phyloP scores from a whole-genome alignment of 768 basidiomycete genomes.

The Cystoderma amianthinum region DNA sequence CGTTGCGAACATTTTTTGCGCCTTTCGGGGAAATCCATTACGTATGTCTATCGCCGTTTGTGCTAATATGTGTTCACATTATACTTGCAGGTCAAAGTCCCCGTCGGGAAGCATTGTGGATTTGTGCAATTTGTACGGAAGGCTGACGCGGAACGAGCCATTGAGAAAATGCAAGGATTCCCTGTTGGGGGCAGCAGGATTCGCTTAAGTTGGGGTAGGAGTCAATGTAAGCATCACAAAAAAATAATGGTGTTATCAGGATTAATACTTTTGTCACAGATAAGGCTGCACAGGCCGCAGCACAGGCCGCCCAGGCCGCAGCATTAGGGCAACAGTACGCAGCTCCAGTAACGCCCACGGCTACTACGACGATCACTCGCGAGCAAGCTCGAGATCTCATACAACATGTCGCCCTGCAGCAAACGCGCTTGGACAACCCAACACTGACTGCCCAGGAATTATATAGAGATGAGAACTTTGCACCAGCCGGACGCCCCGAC shows the following conservation, averaged over 20 bases:
- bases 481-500: background rate
- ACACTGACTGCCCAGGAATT: background rate
- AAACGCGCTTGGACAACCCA: slow-evolving; percentile 25
- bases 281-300: slow-evolving; percentile 88
- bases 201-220: slow-evolving; percentile 88
- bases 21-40: slow-evolving; percentile 95
- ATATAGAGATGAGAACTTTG: background rate
- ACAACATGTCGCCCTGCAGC: slow-evolving; percentile 45
- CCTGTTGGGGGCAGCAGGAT: slow-evolving; percentile 90
- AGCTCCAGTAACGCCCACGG: slow-evolving; percentile 11
- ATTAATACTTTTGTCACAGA: slow-evolving; percentile 32
- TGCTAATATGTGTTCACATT: background rate
- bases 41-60: slow-evolving; percentile 35
- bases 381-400: slow-evolving; percentile 61
- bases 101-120: slow-evolving; percentile 91
- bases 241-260: slow-evolving; percentile 4
- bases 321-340: slow-evolving; percentile 46
- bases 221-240: slow-evolving; percentile 66
- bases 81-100: slow-evolving; percentile 78
- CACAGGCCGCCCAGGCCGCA: slow-evolving; percentile 73
- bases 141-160: slow-evolving; percentile 85
- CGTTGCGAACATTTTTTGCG: slow-evolving; percentile 81
- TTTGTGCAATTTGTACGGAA: slow-evolving; percentile 95
- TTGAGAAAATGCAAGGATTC: slow-evolving; percentile 96
- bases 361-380: slow-evolving; percentile 34